Evolutionary conservation across 2,329 filamentous ascomycete genomes (phyloP).

Genomic region (Trematosphaeria pertusa): DNA sequence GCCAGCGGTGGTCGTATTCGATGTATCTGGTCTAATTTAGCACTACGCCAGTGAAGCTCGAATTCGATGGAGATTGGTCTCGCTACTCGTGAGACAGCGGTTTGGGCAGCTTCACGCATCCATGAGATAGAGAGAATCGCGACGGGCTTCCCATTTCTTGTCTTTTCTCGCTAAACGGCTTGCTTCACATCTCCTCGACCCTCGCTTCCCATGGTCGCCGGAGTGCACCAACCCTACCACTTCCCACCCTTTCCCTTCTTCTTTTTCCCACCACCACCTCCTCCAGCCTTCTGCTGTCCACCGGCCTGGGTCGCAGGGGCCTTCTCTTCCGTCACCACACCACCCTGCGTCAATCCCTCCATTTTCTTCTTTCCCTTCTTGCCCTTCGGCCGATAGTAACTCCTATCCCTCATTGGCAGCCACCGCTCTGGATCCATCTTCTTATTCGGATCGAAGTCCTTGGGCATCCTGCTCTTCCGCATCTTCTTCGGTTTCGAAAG

Average conservation of each 20-base stretch:
- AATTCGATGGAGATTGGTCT: no score
- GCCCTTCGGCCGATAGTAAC: slow-evolving; percentile 86
- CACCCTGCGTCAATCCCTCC: slow-evolving; percentile 80
- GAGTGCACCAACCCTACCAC: no score
- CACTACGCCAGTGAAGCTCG: no score
- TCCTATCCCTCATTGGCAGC: slow-evolving; percentile 88
- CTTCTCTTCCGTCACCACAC: slow-evolving; percentile 74
- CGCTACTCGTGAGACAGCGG: no score
- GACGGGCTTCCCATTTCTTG: no score
- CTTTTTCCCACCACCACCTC: slow-evolving; percentile 43
- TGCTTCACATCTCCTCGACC: no score
- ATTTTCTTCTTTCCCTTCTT: slow-evolving; percentile 86
- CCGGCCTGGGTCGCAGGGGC: slow-evolving; percentile 27
- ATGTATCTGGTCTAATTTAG: no score
- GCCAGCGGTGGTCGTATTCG: no score
- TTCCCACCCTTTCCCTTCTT: slow-evolving; percentile 33
- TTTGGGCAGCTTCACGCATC: no score
- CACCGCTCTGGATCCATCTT: slow-evolving; percentile 89
- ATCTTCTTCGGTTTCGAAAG: slow-evolving; percentile 64
- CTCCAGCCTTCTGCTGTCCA: slow-evolving; percentile 43
- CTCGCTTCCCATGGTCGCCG: no score
- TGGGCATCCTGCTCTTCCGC: slow-evolving; percentile 69
- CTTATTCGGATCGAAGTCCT: slow-evolving; percentile 78
- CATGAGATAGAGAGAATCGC: no score
- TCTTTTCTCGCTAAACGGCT: no score